These are phyloP conservation scores for Peziza echinospora DNA, from an alignment of 495 filamentous ascomycete species.

Conservation along the genomic window DNA sequence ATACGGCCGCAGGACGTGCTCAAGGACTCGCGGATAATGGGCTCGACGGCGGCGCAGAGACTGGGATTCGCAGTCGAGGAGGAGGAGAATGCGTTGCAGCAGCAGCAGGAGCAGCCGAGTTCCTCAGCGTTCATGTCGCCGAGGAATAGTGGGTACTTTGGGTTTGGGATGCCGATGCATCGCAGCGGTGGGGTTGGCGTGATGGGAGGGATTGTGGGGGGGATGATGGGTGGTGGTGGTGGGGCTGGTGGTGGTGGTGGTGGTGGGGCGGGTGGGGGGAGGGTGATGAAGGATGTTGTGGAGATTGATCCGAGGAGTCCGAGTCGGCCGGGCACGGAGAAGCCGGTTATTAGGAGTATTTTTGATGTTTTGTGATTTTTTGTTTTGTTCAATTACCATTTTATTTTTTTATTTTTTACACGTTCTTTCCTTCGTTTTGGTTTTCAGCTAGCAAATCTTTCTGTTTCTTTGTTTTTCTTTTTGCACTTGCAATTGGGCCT, in stretches of 20 bases:
- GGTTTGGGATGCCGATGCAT: slow-evolving; percentile 2
- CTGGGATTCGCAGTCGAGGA: too few species aligned
- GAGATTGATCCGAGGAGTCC: slow-evolving; percentile 18
- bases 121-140: not conserved
- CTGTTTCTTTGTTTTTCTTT: too few species aligned
- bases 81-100: too few species aligned
- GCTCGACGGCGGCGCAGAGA: too few species aligned
- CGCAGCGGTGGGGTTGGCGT: slow-evolving; percentile 9
- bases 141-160: not conserved
- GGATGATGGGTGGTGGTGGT: too few species aligned
- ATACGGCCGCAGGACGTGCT: too few species aligned
- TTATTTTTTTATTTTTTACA: slow-evolving; percentile 4
- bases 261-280: slow-evolving; percentile 8
- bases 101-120: too few species aligned
- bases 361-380: slow-evolving; percentile 20
- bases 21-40: too few species aligned
- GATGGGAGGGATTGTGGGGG: not conserved
- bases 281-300: slow-evolving; percentile 9
- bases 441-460: slow-evolving; percentile 7
- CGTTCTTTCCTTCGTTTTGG: slow-evolving; percentile 6
- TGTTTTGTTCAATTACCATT: slow-evolving; percentile 2
- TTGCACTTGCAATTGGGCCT: not conserved
- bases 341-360: slow-evolving; percentile 18
- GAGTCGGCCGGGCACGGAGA: slow-evolving; percentile 13
- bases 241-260: not conserved